A percentile compares a stretch with the other conserved stretches of the same genome.
Conservation (phyloP, 495 filamentous ascomycete genomes). For the Aspergillus carlsbadensis region DNA sequence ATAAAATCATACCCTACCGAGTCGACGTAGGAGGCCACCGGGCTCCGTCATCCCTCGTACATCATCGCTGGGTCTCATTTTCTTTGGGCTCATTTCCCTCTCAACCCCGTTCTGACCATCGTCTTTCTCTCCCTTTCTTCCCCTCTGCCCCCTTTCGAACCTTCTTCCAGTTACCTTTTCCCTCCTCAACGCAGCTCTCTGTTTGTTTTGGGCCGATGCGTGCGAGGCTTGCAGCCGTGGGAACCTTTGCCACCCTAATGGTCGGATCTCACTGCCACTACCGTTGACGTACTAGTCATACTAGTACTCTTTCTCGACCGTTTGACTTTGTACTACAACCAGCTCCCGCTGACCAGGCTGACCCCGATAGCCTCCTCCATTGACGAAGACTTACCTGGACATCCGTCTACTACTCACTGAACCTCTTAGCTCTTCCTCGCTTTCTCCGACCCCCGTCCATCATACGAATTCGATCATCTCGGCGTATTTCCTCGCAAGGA, state of each 20-base stretch:
- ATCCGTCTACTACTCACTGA: not conserved
- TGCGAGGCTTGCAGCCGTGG: conserved; percentile 1
- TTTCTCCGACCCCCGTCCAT: conserved; percentile 2
- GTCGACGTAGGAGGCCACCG: not conserved
- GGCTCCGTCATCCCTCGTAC: conserved; percentile 17
- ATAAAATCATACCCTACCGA: not conserved
- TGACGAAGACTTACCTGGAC: not conserved
- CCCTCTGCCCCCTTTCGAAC: conserved; percentile 11
- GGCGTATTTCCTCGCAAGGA: conserved; percentile 3
- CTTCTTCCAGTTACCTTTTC: conserved; percentile 12
- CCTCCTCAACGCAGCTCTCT: conserved; percentile 3
- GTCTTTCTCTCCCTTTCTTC: conserved; percentile 11
- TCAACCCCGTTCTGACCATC: conserved; percentile 8
- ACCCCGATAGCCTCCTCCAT: not conserved
- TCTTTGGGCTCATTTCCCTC: conserved; percentile 16
- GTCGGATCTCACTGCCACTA: conserved; percentile 15
- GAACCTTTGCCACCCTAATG: conserved; percentile 20
- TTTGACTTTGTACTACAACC: conserved; percentile 13
- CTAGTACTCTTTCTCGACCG: conserved; percentile 18
- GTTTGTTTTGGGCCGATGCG: conserved; percentile 8
- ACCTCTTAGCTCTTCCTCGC: conserved; percentile 6
- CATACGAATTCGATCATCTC: conserved; percentile 17
- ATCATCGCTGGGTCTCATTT: conserved; percentile 19
- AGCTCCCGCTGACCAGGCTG: conserved; percentile 2
- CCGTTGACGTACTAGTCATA: conserved; percentile 16